phyloP scores from a whole-genome alignment of 1,284 basidiomycete species.

The Amylostereum areolatum region DNA sequence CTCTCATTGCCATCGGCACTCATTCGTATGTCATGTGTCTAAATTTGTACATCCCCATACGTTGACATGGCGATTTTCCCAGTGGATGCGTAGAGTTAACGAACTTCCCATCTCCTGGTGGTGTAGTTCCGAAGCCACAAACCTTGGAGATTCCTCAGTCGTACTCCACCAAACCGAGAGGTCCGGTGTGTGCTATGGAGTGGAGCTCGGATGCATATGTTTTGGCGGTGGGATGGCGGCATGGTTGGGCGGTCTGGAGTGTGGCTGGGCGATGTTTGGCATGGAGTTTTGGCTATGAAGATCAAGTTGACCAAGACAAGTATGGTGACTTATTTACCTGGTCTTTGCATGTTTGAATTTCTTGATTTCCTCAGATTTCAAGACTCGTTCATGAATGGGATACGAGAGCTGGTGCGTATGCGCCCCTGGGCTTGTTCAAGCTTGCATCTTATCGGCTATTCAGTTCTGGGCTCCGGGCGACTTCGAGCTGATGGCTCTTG shows the following conservation, averaged over 20 bases:
- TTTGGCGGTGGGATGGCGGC: slow-evolving; percentile 90
- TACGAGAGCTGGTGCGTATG: slow-evolving; percentile 51
- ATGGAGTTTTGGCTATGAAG: slow-evolving; percentile 68
- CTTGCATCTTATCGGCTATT: background rate
- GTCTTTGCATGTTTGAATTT: background rate
- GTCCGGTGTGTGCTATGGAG: slow-evolving; percentile 71
- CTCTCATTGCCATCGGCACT: slow-evolving; percentile 80
- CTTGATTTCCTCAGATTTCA: slow-evolving; percentile 46
- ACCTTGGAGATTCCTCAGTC: slow-evolving; percentile 50
- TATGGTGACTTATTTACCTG: slow-evolving; percentile 17
- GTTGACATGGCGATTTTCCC: slow-evolving; percentile 3
- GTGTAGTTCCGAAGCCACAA: slow-evolving; percentile 46
- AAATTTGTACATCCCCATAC: background rate
- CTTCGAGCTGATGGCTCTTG: slow-evolving; percentile 76
- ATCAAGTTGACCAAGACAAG: slow-evolving; percentile 53
- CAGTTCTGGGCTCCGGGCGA: slow-evolving; percentile 93
- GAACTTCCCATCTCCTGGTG: slow-evolving; percentile 58
- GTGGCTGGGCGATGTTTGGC: slow-evolving; percentile 85
- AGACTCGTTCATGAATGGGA: slow-evolving; percentile 84
- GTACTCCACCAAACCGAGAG: slow-evolving; percentile 51
- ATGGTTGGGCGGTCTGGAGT: slow-evolving; percentile 90
- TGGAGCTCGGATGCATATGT: slow-evolving; percentile 97
- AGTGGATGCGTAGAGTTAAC: slow-evolving; percentile 61
- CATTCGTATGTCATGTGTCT: slow-evolving; percentile 41
- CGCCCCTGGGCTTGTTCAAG: background rate